Conservation (phyloP, 441 rosid species). For the Geranium incanum region DNA sequence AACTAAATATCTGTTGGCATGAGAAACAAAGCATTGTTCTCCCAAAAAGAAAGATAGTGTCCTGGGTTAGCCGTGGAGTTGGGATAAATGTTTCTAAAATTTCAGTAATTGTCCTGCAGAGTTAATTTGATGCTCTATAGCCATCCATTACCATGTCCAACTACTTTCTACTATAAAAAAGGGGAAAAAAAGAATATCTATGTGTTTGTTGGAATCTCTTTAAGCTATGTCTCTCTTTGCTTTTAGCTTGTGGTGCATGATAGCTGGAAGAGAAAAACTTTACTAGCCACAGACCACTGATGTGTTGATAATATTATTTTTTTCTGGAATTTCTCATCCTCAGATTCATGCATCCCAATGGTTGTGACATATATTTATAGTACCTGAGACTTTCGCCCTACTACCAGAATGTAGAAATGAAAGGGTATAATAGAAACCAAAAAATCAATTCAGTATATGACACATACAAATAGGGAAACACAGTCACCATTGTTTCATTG, state of each 20-base stretch:
- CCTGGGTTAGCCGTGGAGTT: not conserved
- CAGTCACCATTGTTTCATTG: not conserved
- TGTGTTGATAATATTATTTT: not conserved
- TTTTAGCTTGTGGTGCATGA: not conserved
- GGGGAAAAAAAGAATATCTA: not conserved
- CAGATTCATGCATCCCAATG: not conserved
- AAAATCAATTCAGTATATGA: not conserved
- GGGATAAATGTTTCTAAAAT: not conserved
- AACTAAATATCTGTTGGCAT: not conserved
- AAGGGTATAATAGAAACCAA: constrained; percentile 1
- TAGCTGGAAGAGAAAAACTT: not conserved
- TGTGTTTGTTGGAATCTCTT: not conserved
- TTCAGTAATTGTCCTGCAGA: not conserved
- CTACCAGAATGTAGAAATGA: not conserved
- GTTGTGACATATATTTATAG: not conserved
- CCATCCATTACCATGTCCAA: not conserved
- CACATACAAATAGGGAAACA: not conserved
- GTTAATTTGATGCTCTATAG: not conserved
- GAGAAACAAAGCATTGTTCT: not conserved
- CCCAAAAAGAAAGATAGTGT: not conserved
- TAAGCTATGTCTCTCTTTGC: not conserved
- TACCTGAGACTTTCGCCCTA: not conserved
- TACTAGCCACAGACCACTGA: not conserved
- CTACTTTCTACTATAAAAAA: not conserved
- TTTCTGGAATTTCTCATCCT: not conserved